phyloP scores from a whole-genome alignment of 495 filamentous ascomycete genomes.

The Penicillium goetzii region DNA sequence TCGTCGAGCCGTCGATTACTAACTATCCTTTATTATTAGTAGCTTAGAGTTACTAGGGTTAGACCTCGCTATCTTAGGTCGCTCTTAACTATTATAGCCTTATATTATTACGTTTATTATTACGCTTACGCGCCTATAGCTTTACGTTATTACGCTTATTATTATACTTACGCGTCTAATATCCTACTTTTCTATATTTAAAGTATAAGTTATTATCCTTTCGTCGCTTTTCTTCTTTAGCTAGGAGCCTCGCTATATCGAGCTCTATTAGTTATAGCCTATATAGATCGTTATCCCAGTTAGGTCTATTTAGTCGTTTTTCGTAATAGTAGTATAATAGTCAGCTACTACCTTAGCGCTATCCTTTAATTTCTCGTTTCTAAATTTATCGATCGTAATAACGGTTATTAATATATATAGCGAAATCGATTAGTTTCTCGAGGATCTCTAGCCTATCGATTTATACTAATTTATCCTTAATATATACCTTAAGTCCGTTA shows the following conservation, averaged over 20 bases:
- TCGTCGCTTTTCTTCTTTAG: not conserved
- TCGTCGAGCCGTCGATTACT: too few relatives aligned
- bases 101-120: not conserved
- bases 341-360: too few relatives aligned
- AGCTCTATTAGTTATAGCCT: too few relatives aligned
- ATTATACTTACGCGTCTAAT: not conserved
- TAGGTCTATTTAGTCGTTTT: too few relatives aligned
- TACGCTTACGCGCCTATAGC: not conserved
- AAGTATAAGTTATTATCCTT: constrained; percentile 1
- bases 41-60: too few relatives aligned
- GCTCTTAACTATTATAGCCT: not conserved
- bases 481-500: not conserved
- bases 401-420: not conserved
- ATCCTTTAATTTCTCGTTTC: too few relatives aligned
- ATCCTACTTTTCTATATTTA: constrained; percentile 1
- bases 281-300: too few relatives aligned
- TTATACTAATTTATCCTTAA: not conserved
- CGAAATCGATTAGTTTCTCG: not conserved
- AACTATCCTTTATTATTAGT: too few relatives aligned
- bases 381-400: not conserved
- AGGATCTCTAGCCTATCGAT: not conserved
- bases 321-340: too few relatives aligned
- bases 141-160: not conserved
- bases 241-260: not conserved
- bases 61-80: not conserved